Evolutionary conservation across 2,329 filamentous ascomycete species (phyloP).

Genomic region (Lasiodiplodia theobromae): DNA sequence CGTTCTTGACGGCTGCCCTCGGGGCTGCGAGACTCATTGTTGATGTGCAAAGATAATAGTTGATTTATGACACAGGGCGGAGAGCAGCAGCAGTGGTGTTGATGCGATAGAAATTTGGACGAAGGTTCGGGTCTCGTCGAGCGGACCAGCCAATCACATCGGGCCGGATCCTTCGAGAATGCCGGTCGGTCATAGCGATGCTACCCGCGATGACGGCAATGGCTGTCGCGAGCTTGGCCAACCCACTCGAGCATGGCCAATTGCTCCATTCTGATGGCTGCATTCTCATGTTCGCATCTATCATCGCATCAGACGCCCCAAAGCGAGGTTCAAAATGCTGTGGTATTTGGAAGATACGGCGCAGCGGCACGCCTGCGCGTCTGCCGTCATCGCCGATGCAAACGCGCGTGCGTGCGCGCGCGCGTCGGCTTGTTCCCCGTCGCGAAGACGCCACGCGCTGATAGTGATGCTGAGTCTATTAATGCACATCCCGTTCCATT

Average conservation of each 20-base stretch:
- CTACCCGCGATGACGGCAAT: constrained; percentile 9
- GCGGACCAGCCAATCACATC: constrained; percentile 7
- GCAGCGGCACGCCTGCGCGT: constrained; percentile 7
- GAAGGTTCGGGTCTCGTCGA: constrained; percentile 7
- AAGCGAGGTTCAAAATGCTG: neutral
- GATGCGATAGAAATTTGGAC: constrained; percentile 6
- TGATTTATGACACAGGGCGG: neutral
- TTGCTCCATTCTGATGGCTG: neutral
- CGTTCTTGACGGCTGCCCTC: constrained; percentile 33
- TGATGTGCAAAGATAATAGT: constrained; percentile 1
- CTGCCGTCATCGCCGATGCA: constrained; percentile 18
- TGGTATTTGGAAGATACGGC: neutral
- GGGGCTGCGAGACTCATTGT: constrained; percentile 46
- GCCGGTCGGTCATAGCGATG: neutral
- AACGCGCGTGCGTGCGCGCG: constrained; percentile 2
- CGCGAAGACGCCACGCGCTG: constrained; percentile 15
- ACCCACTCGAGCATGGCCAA: neutral
- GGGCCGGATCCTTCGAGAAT: constrained; percentile 21
- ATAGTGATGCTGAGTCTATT: constrained; percentile 11
- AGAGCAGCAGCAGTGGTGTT: neutral
- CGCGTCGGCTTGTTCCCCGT: constrained; percentile 11
- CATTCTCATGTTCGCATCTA: neutral
- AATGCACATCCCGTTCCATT: constrained; percentile 13
- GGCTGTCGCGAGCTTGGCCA: neutral
- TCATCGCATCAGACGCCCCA: too few relatives aligned